Conservation (phyloP, 257 asterid genomes). For the Salvia miltiorrhiza region DNA sequence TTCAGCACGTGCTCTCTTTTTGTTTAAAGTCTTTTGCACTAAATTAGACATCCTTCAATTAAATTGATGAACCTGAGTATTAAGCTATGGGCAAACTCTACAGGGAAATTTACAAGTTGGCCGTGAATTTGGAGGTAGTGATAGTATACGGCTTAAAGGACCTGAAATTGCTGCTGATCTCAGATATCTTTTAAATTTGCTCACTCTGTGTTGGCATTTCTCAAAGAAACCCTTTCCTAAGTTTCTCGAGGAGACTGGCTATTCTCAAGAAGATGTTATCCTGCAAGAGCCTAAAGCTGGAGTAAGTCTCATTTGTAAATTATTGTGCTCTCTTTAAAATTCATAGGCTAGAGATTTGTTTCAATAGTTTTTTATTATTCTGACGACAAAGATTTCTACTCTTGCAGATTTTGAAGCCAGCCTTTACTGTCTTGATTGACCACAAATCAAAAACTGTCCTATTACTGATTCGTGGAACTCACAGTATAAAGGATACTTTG, state of each 20-base stretch:
- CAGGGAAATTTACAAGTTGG: slow-evolving; percentile 80
- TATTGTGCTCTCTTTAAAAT: slow-evolving; percentile 6
- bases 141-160: slow-evolving; percentile 72
- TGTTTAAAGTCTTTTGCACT: neutral
- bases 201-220: slow-evolving; percentile 96
- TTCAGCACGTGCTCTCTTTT: neutral
- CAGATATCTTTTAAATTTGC: slow-evolving; percentile 64
- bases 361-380: neutral
- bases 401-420: slow-evolving; percentile 92
- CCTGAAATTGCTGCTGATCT: slow-evolving; percentile 78
- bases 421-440: slow-evolving; percentile 78
- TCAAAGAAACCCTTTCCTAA: slow-evolving; percentile 81
- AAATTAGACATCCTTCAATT: neutral
- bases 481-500: slow-evolving; percentile 91
- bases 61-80: slow-evolving; percentile 4
- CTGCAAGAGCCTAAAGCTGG: slow-evolving; percentile 99
- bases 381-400: slow-evolving; percentile 5
- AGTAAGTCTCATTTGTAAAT: slow-evolving; percentile 44
- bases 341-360: neutral
- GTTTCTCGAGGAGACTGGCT: slow-evolving; percentile 92
- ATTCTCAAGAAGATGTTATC: slow-evolving; percentile 73
- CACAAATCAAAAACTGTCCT: slow-evolving; percentile 62
- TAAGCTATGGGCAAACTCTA: slow-evolving; percentile 23
- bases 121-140: slow-evolving; percentile 81
- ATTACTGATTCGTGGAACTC: slow-evolving; percentile 93